Percentiles rank a stretch among this genome's conserved stretches.
Evolutionary conservation across 768 basidiomycete genomes (phyloP).

Genomic region (Agaricus bisporus): DNA sequence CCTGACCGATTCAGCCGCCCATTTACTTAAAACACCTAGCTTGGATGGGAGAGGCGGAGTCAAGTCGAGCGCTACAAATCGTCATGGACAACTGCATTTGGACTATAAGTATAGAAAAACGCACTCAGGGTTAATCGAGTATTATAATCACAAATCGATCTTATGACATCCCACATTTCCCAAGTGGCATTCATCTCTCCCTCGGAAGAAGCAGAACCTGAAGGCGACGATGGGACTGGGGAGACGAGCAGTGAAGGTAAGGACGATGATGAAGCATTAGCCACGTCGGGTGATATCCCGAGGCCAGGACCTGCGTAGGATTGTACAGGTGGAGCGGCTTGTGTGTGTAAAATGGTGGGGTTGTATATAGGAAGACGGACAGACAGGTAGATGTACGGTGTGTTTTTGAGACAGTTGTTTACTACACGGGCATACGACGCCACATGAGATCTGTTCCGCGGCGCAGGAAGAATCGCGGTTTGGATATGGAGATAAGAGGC

Average conservation of each 20-base stretch:
- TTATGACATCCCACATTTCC: conserved; percentile 98
- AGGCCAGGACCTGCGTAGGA: conserved; percentile 15
- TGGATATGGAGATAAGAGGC: conserved; percentile 88
- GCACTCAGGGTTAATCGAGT: conserved; percentile 66
- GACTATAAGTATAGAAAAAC: conserved; percentile 15
- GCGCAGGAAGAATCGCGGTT: conserved; percentile 83
- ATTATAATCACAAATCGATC: conserved; percentile 84
- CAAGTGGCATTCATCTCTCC: conserved; percentile 71
- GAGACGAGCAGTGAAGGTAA: conserved; percentile 34
- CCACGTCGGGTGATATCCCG: neutral
- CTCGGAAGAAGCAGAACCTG: conserved; percentile 29
- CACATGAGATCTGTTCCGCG: conserved; percentile 74
- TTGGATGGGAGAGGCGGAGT: conserved; percentile 81
- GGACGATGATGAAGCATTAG: conserved; percentile 9
- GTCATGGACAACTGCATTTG: neutral
- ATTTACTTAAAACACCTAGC: conserved; percentile 71
- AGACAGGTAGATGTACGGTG: conserved; percentile 72
- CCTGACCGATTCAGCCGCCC: conserved; percentile 91
- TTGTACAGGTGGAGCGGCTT: neutral
- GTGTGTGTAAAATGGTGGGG: conserved; percentile 48
- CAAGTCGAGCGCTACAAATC: conserved; percentile 75
- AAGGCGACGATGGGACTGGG: conserved; percentile 19
- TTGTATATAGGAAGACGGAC: conserved; percentile 82
- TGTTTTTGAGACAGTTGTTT: conserved; percentile 65
- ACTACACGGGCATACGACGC: conserved; percentile 93